Base-by-base conservation (phyloP, 305 asterid species). In the Fraxinus angustifolia region DNA sequence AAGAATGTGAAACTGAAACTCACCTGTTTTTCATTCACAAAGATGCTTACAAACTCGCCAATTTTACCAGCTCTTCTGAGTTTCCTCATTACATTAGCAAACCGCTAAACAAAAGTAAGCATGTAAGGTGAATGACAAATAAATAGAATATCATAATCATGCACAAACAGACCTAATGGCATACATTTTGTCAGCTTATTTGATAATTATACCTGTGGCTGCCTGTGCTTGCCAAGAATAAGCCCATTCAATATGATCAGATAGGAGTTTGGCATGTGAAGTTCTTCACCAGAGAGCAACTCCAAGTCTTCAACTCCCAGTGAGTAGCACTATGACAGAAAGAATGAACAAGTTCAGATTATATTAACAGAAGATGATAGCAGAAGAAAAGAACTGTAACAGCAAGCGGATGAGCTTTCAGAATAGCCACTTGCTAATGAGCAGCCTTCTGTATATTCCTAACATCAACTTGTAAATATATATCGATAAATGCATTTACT, bases 1-100 rank as follows among this genome's bases (percentile, higher is more conserved):
- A 71, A 71, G 28, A 68, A 30, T 4, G 19, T 8, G 48, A 31
- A 45, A n/a, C 17, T 8, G 72, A 77, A 74, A 71, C 84, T 87
- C 83, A 91, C 99, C 95, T 96, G 99, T 71, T 91, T 91, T 77
- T 94, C 97, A 36, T 96, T 96, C 87, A 90, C 93, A 30, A 91
- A 96, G 80, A 96, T 93, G 94, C 99, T 96, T 79, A 96, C 89
- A 75, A 96, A 96, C 91, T 94, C 98, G 68, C 97, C 97, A 81
- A 96, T 78, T 90, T 87, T 89, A 84, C 97, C 96, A 82, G 93
- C 91, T 87, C 99, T 92, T 50, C 98, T 91, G 80, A 96, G 88
- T 84, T 89, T 93, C 83, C 99, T 94, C 97, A 96, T 90, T 62
- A 83, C 83, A 82, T 77, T 82, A 81, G 98, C 93, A 85, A 94